Conservation (phyloP, 176 grass and related monocot genomes). For the Carex littledalei region DNA sequence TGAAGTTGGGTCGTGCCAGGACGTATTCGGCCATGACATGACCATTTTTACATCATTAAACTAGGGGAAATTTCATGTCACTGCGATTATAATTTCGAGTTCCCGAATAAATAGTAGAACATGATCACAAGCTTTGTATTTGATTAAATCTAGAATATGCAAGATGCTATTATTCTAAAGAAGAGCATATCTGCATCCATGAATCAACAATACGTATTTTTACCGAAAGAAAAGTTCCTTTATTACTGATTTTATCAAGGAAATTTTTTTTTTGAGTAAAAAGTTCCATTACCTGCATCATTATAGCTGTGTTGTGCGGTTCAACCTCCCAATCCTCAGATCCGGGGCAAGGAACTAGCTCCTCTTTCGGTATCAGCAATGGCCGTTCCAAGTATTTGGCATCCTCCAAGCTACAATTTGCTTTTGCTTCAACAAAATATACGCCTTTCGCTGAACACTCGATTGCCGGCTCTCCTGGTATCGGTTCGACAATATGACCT, state of each 20-base stretch:
- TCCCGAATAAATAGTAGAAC: no score
- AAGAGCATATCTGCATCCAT: no score
- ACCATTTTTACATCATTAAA: no score
- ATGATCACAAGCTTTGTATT: no score
- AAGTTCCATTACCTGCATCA: slow-evolving; percentile 63
- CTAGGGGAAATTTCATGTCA: no score
- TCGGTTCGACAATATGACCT: slow-evolving; percentile 53
- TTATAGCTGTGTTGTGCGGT: slow-evolving; percentile 72
- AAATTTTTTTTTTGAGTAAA: neutral
- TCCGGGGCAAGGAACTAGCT: slow-evolving; percentile 59
- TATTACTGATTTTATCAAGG: neutral
- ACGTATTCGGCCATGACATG: no score
- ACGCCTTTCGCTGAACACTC: slow-evolving; percentile 71
- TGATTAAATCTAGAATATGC: no score
- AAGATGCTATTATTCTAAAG: no score
- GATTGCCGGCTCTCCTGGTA: slow-evolving; percentile 38
- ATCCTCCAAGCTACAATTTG: slow-evolving; percentile 84
- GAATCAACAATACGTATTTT: no score
- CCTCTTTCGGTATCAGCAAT: slow-evolving; percentile 60
- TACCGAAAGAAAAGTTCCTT: no score
- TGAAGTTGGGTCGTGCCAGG: no score
- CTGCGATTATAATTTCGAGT: no score
- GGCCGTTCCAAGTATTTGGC: slow-evolving; percentile 84
- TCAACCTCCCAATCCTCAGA: slow-evolving; percentile 46
- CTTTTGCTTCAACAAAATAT: slow-evolving; percentile 80